Evolutionary conservation across 352 stramenopile genomes (phyloP).

Genomic region (Peronospora destructor): DNA sequence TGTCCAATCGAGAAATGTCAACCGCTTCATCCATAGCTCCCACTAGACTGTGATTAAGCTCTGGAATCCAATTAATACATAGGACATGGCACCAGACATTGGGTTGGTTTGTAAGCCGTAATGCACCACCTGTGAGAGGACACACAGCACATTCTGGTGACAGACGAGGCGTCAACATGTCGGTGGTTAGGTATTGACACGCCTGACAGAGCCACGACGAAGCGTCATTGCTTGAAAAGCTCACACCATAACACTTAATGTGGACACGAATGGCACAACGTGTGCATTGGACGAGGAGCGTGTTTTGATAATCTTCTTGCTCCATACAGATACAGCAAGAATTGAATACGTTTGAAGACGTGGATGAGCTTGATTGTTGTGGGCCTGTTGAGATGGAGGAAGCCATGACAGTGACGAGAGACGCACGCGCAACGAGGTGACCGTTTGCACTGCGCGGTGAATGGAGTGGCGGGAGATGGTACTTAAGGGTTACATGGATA

Average conservation of each 20-base stretch:
- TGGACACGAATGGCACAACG: constrained; percentile 64
- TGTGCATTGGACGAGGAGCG: constrained; percentile 52
- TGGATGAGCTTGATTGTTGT: not conserved
- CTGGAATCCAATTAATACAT: constrained; percentile 83
- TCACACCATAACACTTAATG: constrained; percentile 71
- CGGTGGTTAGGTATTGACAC: constrained; percentile 33
- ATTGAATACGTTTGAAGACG: not conserved
- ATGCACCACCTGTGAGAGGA: constrained; percentile 54
- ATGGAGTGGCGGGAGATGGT: not conserved
- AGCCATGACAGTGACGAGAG: too few relatives aligned
- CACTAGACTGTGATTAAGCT: constrained; percentile 67
- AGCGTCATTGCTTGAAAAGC: constrained; percentile 25
- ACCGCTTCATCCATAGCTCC: constrained; percentile 56
- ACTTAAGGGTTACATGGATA: constrained; percentile 4
- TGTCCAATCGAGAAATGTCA: constrained; percentile 57
- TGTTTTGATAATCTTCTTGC: constrained; percentile 48
- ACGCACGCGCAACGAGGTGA: too few relatives aligned
- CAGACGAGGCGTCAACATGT: constrained; percentile 3
- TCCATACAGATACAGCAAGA: constrained; percentile 75
- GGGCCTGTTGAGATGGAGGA: too few relatives aligned
- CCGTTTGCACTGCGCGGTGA: too few relatives aligned
- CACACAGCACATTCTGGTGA: constrained; percentile 62
- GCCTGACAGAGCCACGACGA: constrained; percentile 62
- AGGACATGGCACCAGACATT: constrained; percentile 77
- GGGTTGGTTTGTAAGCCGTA: constrained; percentile 54